Base-by-base conservation (phyloP, 768 basidiomycete genomes). In the Termitomyces titanicus region DNA sequence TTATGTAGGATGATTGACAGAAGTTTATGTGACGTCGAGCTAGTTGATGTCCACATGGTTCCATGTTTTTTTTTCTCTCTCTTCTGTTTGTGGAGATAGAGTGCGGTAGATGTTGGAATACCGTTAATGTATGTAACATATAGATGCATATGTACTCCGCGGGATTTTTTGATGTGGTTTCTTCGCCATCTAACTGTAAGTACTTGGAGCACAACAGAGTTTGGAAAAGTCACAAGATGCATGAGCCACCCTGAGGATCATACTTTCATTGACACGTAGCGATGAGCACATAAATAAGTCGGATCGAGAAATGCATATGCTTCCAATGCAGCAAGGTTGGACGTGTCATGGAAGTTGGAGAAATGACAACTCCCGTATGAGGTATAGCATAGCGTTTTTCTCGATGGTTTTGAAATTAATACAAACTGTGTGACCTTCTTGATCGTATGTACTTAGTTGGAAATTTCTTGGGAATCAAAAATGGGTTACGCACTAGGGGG, bases 401-500 rank as follows among this genome's bases (percentile, higher is more conserved):
- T 17, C 48, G 15, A 46, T 53, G n/a, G 47, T 45, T 59, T 49
- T 52, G 33, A 29, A 33, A 48, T 47, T 56, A 43, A 8, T 51
- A 48, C 44, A 42, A 51, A 47, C 43, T 37, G 39, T 37, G 18
- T 54, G 22, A 51, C 46, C 31, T 57, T 53, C 56, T 61, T 33
- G 37, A 29, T 48, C 22, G 7, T 38, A 27, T n/a, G n/a, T 24
- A 13, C 48, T 60, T 25, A 51, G 39, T 45, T 8, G 13, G 12
- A 33, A n/a, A 51, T 38, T 43, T 35, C 5, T 42, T n/a, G 7
- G 13, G 10, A 15, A 38, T 17, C n/a, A 5, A 6, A 17, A 37
- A 2, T n/a, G 11, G 18, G 8, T 31, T 13, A 54, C 61, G 49
- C 55, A 61, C 57, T 51, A 50, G 39, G 55, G 56, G 47, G 54